Evolutionary conservation across 2,329 filamentous ascomycete genomes (phyloP), one percentile per base, ranked within the genome.

Genomic region (Ceratocystis huliohia): DNA sequence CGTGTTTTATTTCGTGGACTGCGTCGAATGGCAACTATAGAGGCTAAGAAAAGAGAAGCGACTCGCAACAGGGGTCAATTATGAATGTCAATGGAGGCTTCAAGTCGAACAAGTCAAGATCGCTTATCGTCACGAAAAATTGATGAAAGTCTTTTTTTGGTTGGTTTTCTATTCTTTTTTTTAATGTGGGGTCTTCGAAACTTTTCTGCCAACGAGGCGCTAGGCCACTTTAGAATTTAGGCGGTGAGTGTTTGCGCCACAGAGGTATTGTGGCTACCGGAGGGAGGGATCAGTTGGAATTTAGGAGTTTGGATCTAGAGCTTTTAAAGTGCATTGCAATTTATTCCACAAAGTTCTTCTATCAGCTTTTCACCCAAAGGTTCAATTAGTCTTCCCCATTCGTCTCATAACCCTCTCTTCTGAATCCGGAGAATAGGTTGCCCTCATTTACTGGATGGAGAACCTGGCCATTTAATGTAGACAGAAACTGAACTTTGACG

Each of bases 141-240:
- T 65, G 37, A 56, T 4, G 37, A 3, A 46, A 63, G 61, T 33
- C 44, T 46, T 63, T 25, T 33, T 33, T 62, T 56, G 15, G 46
- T 65, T 56, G n/a, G 30, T 44, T 28, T 10, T 41, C 17, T 48
- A 50, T 33, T 30, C 7, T 59, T 65, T 65, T 65, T 65, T 65
- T 65, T 30, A 61, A 45, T 59, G 64, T 65, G 64, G 64, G 53
- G 64, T 50, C 46, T 59, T 48, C 41, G 33, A 56, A 56, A 63
- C 37, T 63, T 64, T 65, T 65, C 64, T 65, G 64, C 64, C 64
- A 10, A 15, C 6, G 2, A 8, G 7, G 28, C 56, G 56, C 56
- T 59, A 59, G n/a, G 15, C 25, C 30, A 15, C 30, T 59, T 59
- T 33, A 15, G 25, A n/a, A 7, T 2, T 41, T 37, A 28, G 28